phyloP scores from a whole-genome alignment of 2,329 filamentous ascomycete species.

The Pseudocercospora macadamiae region DNA sequence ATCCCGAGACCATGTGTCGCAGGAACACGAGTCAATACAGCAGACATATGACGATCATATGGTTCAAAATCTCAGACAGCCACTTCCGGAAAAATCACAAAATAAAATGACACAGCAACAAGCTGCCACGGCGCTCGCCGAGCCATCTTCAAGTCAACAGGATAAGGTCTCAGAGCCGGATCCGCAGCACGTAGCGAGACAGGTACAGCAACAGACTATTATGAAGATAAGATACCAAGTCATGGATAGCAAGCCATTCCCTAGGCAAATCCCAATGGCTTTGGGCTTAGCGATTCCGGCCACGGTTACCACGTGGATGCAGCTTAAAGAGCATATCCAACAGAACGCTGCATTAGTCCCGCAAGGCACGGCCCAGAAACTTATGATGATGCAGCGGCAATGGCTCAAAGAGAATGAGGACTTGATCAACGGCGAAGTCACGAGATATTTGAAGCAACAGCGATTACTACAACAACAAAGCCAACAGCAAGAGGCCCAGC shows the following conservation, averaged over 20 bases:
- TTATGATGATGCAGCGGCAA: slow-evolving; percentile 36
- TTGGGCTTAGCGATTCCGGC: slow-evolving; percentile 45
- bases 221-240: slow-evolving; percentile 18
- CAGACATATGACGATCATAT: too few relatives aligned
- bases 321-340: slow-evolving; percentile 58
- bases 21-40: too few relatives aligned
- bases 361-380: slow-evolving; percentile 44
- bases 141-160: slow-evolving; percentile 15
- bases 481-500: slow-evolving; percentile 32
- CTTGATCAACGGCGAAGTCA: slow-evolving; percentile 30
- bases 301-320: slow-evolving; percentile 58
- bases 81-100: too few relatives aligned
- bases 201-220: slow-evolving; percentile 20
- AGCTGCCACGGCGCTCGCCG: too few relatives aligned
- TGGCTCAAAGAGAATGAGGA: slow-evolving; percentile 32
- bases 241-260: slow-evolving; percentile 25
- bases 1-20: too few relatives aligned
- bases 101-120: too few relatives aligned
- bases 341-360: slow-evolving; percentile 51
- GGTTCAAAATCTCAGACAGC: too few relatives aligned
- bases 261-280: slow-evolving; percentile 17
- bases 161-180: slow-evolving; percentile 15
- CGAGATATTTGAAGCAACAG: slow-evolving; percentile 44
- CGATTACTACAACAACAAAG: slow-evolving; percentile 39
- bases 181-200: slow-evolving; percentile 18